A percentile compares a stretch with the other conserved stretches of the same genome.
phyloP scores from a whole-genome alignment of 441 rosid genomes.

The Macaranga tanarius region DNA sequence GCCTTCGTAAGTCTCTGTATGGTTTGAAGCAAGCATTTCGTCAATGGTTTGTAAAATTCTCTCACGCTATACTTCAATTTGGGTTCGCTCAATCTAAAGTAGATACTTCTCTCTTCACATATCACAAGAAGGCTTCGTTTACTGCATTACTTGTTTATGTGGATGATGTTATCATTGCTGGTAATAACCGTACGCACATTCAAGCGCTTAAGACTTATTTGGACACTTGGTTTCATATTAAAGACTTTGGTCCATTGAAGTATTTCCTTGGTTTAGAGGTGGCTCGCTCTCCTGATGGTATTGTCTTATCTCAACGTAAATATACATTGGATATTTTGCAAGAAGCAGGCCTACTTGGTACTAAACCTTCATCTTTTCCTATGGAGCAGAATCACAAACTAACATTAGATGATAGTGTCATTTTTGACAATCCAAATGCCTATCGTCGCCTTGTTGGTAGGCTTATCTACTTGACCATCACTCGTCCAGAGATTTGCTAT shows the following conservation, averaged over 20 bases:
- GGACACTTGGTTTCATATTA: background rate
- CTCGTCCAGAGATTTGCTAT: too few relatives aligned
- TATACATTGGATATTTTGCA: background rate
- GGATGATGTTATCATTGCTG: background rate
- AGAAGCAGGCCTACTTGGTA: background rate
- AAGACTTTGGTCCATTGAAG: background rate
- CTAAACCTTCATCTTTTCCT: background rate
- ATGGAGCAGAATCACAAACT: too few relatives aligned
- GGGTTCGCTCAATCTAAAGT: too few relatives aligned
- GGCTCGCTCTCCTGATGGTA: background rate
- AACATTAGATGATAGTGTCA: too few relatives aligned
- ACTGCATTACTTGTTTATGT: too few relatives aligned
- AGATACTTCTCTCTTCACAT: background rate
- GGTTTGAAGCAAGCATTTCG: background rate
- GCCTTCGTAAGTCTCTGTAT: too few relatives aligned
- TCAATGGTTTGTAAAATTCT: background rate
- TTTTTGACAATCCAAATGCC: too few relatives aligned
- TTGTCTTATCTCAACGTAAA: background rate
- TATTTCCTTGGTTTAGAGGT: background rate
- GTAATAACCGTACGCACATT: rapidly evolving
- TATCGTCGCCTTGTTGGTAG: too few relatives aligned
- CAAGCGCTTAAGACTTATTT: background rate
- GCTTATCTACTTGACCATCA: too few relatives aligned
- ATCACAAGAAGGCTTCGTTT: too few relatives aligned
- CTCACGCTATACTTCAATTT: too few relatives aligned